These are phyloP conservation scores for Kuraishia hungarica DNA, from an alignment of 805 yeast species.

Conservation along the genomic window DNA sequence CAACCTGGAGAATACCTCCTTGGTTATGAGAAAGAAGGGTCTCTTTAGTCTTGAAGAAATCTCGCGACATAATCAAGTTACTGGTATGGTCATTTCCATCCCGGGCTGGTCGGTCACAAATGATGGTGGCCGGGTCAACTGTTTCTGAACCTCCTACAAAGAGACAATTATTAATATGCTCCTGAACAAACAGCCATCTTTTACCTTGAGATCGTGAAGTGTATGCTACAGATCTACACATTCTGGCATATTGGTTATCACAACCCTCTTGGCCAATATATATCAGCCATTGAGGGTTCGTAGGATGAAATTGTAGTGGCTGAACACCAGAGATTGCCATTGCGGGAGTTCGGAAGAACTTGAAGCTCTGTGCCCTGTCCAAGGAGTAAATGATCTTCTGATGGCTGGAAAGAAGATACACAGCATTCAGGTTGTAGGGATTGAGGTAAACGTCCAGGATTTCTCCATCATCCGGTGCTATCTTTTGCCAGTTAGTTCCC, in stretches of 20 bases:
- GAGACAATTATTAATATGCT: conserved; percentile 54
- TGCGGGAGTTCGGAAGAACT: conserved; percentile 44
- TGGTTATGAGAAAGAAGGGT: conserved; percentile 41
- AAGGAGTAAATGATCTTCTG: conserved; percentile 47
- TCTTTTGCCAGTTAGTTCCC: conserved; percentile 44
- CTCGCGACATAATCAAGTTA: conserved; percentile 36
- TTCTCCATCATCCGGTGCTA: conserved; percentile 32
- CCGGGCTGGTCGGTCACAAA: conserved; percentile 44
- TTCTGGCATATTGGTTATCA: conserved; percentile 27
- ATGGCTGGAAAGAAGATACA: conserved; percentile 39
- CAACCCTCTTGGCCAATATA: conserved; percentile 62
- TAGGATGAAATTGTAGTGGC: conserved; percentile 59
- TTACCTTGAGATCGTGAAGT: conserved; percentile 61
- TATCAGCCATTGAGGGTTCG: conserved; percentile 49
- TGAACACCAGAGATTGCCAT: conserved; percentile 29
- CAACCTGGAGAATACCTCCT: conserved; percentile 61
- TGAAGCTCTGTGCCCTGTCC: conserved; percentile 62
- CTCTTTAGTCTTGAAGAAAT: conserved; percentile 34
- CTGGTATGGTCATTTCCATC: conserved; percentile 23
- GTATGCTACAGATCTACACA: conserved; percentile 53
- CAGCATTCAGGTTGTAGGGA: conserved; percentile 42
- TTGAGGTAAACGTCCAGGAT: conserved; percentile 50
- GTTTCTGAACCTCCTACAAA: conserved; percentile 45
- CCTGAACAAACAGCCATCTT: conserved; percentile 45
- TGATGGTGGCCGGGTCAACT: conserved; percentile 40